These are phyloP conservation scores for Fomes fomentarius DNA, from an alignment of 1,284 basidiomycete species.

Conservation along the genomic window DNA sequence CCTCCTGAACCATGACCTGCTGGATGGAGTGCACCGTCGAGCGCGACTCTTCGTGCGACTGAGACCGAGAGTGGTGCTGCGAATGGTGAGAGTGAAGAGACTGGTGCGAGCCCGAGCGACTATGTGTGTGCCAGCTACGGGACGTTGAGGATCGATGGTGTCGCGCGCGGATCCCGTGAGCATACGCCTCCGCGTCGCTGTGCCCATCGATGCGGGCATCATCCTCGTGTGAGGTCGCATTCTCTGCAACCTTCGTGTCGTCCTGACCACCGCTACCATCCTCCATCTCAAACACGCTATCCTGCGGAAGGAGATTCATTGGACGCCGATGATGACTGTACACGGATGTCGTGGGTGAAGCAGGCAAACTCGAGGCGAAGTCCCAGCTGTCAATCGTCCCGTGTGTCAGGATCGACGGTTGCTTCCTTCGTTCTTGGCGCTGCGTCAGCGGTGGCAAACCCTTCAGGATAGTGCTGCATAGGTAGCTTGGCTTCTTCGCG, in stretches of 20 bases:
- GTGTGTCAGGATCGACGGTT: slow-evolving; percentile 43
- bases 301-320: slow-evolving; percentile 12
- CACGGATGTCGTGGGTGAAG: slow-evolving; percentile 31
- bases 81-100: slow-evolving; percentile 12
- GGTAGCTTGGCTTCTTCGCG: slow-evolving; percentile 74
- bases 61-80: slow-evolving; percentile 9
- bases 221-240: slow-evolving; percentile 2
- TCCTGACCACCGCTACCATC: background rate
- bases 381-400: slow-evolving; percentile 71
- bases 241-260: background rate
- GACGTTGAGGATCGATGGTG: slow-evolving; percentile 13
- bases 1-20: slow-evolving; percentile 11
- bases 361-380: slow-evolving; percentile 42
- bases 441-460: slow-evolving; percentile 70
- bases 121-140: slow-evolving; percentile 6
- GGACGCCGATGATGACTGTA: slow-evolving; percentile 23
- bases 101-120: slow-evolving; percentile 21
- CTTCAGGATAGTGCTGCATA: slow-evolving; percentile 74
- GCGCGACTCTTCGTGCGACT: slow-evolving; percentile 17
- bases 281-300: slow-evolving; percentile 22
- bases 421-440: slow-evolving; percentile 67
- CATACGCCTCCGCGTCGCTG: slow-evolving; percentile 24
- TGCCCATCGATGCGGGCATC: slow-evolving; percentile 15
- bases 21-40: slow-evolving; percentile 18
- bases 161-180: slow-evolving; percentile 19